Conservation (phyloP, 2,329 filamentous ascomycete genomes). For the Malbranchea zuffiana region DNA sequence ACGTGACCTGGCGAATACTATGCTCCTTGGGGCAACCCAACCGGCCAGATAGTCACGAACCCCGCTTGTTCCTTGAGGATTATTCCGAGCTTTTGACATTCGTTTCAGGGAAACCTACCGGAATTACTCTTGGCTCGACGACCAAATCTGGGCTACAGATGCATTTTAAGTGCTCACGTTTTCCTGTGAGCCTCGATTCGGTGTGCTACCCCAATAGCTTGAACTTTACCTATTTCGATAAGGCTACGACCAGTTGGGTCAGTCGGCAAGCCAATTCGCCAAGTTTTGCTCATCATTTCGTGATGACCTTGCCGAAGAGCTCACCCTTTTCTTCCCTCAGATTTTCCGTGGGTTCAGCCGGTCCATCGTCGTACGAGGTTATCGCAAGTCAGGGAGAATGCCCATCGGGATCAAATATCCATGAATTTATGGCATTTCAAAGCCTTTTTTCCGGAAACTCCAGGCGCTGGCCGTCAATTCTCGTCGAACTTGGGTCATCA, state of each 20-base stretch:
- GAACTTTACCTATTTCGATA: constrained; percentile 41
- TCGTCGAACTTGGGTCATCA: constrained; percentile 42
- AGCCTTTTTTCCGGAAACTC: constrained; percentile 34
- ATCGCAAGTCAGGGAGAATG: constrained; percentile 39
- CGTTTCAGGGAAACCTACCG: constrained; percentile 7
- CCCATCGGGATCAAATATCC: constrained; percentile 35
- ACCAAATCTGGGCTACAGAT: constrained; percentile 39
- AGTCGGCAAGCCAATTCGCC: constrained; percentile 20
- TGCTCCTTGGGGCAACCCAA: constrained; percentile 25
- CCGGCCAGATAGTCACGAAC: constrained; percentile 9
- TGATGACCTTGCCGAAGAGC: constrained; percentile 26
- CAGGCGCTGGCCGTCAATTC: constrained; percentile 39
- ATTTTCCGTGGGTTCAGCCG: constrained; percentile 24
- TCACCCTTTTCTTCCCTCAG: constrained; percentile 29
- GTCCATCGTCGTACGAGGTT: constrained; percentile 42
- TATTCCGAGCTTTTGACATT: constrained; percentile 27
- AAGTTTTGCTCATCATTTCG: constrained; percentile 39
- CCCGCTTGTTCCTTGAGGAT: constrained; percentile 21
- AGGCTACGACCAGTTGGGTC: constrained; percentile 30
- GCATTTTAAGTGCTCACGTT: constrained; percentile 36
- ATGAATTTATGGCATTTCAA: constrained; percentile 42
- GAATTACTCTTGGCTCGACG: constrained; percentile 35
- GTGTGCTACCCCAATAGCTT: constrained; percentile 41
- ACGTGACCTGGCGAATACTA: constrained; percentile 43
- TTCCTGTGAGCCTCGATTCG: constrained; percentile 33